Conservation (phyloP, 1,284 basidiomycete genomes). For the Hymenochaete sp. region DNA sequence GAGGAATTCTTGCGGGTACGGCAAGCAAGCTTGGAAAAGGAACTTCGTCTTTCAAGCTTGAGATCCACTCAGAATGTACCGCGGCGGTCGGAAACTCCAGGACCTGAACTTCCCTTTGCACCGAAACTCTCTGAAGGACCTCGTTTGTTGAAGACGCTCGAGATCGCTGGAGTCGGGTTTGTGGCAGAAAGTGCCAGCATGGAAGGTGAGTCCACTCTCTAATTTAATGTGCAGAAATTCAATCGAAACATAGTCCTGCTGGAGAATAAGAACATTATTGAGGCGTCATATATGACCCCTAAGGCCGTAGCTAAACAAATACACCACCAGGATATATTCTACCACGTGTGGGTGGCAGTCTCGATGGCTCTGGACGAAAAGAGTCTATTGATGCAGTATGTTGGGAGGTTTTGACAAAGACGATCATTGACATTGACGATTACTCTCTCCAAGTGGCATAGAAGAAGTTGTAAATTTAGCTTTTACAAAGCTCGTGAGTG, state of each 20-base stretch:
- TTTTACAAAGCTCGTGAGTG: slow-evolving; percentile 2
- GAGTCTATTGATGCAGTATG: slow-evolving; percentile 26
- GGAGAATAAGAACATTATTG: slow-evolving; percentile 8
- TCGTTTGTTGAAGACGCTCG: slow-evolving; percentile 2
- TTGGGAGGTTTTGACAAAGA: slow-evolving; percentile 20
- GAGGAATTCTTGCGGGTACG: no score
- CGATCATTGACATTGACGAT: not conserved
- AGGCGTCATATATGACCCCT: slow-evolving; percentile 25
- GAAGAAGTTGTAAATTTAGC: slow-evolving; percentile 11
- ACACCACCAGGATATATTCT: slow-evolving; percentile 26
- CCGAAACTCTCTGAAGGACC: no score
- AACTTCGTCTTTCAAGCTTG: no score
- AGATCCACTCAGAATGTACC: no score
- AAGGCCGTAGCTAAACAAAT: slow-evolving; percentile 24
- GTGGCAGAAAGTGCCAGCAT: slow-evolving; percentile 13
- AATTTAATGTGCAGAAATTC: not conserved
- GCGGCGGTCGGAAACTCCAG: no score
- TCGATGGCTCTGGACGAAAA: slow-evolving; percentile 26
- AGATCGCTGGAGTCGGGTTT: slow-evolving; percentile 1
- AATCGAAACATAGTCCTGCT: slow-evolving; percentile 2
- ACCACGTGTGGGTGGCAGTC: slow-evolving; percentile 38
- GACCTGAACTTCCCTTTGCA: no score
- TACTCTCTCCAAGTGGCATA: slow-evolving; percentile 1
- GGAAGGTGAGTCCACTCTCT: slow-evolving; percentile 7
- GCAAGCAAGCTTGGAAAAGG: no score